These are phyloP conservation scores for Talaromyces sp. DNA, from an alignment of 2,329 filamentous ascomycete species.

Conservation along the genomic window DNA sequence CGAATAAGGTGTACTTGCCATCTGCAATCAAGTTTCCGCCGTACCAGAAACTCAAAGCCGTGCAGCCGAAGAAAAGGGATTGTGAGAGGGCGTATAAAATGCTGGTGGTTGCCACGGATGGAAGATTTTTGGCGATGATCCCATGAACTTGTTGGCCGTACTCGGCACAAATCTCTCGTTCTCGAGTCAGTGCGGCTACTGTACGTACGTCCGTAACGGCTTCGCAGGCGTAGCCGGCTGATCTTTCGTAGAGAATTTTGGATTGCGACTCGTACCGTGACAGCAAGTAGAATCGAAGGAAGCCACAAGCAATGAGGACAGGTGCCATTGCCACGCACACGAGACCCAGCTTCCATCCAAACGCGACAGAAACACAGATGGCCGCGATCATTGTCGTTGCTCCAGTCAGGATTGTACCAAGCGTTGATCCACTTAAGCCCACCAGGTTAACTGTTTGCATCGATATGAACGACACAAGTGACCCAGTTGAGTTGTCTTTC, in stretches of 20 bases:
- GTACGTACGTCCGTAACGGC: conserved; percentile 71
- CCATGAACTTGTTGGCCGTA: conserved; percentile 45
- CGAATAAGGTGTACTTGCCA: not conserved
- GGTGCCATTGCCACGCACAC: conserved; percentile 79
- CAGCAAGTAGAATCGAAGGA: conserved; percentile 81
- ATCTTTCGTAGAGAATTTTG: not conserved
- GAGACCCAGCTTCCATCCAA: conserved; percentile 87
- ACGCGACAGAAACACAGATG: conserved; percentile 64
- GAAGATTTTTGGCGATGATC: not conserved
- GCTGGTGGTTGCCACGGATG: conserved; percentile 49
- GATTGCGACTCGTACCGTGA: conserved; percentile 70
- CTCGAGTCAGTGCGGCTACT: conserved; percentile 87
- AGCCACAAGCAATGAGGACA: conserved; percentile 74
- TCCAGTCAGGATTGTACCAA: conserved; percentile 82
- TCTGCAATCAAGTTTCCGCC: conserved; percentile 43
- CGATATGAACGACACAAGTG: conserved; percentile 82
- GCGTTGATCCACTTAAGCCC: conserved; percentile 82
- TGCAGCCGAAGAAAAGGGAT: conserved; percentile 76
- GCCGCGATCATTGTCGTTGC: conserved; percentile 75
- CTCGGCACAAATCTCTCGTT: conserved; percentile 61
- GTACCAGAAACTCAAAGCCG: conserved; percentile 51
- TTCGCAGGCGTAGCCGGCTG: conserved; percentile 73
- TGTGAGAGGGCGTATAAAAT: conserved; percentile 79
- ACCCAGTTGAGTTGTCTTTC: conserved; percentile 84
- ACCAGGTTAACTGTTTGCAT: conserved; percentile 86